phyloP scores from a whole-genome alignment of 1,284 basidiomycete species.

The Rhodotorula sp. region DNA sequence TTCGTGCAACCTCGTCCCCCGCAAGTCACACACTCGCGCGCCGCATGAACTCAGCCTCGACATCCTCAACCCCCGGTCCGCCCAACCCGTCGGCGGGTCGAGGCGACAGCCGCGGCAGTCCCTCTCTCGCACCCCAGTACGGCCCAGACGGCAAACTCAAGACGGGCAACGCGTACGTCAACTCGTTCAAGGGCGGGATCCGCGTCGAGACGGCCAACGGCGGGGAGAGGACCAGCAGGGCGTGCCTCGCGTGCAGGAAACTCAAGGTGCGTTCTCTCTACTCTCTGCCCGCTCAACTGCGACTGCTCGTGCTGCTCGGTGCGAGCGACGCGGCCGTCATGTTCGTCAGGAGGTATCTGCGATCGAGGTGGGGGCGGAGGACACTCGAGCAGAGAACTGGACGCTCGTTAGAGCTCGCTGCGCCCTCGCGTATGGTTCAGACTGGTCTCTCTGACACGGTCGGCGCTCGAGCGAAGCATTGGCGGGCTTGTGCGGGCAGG shows the following conservation, averaged over 20 bases:
- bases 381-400: too few species aligned
- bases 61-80: neutral
- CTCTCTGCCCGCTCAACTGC: neutral
- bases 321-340: neutral
- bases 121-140: neutral
- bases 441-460: too few species aligned
- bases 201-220: slow-evolving; percentile 24
- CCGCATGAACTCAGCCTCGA: neutral
- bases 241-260: slow-evolving; percentile 33
- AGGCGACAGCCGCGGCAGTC: neutral
- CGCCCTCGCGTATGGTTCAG: too few species aligned
- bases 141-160: slow-evolving; percentile 19
- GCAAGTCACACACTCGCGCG: too few species aligned
- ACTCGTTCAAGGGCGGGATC: slow-evolving; percentile 19
- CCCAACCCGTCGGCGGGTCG: too few species aligned
- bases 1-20: too few species aligned
- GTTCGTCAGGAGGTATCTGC: too few species aligned
- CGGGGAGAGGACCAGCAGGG: slow-evolving; percentile 22
- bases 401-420: too few species aligned
- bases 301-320: neutral
- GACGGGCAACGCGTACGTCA: slow-evolving; percentile 16
- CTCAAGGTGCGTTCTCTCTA: slow-evolving; percentile 24
- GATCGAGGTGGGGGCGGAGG: too few species aligned
- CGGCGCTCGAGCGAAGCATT: too few species aligned
- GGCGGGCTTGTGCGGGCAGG: too few species aligned